A percentile compares a stretch with the other conserved stretches of the same genome.
phyloP scores from a whole-genome alignment of 2,329 filamentous ascomycete species.

The Grosmannia serpens region DNA sequence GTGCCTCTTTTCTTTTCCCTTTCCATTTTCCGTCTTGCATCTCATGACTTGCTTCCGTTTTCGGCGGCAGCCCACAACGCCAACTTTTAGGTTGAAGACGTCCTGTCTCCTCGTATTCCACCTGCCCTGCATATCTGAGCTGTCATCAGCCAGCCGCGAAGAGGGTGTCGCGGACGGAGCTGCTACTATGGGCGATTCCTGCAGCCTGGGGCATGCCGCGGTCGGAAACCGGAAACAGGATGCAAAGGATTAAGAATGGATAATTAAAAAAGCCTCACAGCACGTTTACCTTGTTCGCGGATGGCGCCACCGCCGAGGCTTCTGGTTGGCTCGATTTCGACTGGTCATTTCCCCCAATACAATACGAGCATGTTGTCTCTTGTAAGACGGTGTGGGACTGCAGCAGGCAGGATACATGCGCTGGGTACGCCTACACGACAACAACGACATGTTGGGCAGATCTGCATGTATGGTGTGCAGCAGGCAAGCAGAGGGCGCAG shows the following conservation, averaged over 20 bases:
- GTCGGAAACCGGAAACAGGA: neutral
- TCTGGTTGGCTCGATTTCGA: neutral
- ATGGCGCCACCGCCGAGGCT: neutral
- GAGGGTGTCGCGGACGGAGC: neutral
- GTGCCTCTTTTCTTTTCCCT: no score
- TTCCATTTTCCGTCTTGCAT: no score
- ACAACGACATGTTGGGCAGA: slow-evolving; percentile 5
- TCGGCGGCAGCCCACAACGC: no score
- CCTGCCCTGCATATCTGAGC: no score
- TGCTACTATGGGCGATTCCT: no score
- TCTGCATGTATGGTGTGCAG: slow-evolving; percentile 8
- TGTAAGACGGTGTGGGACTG: neutral
- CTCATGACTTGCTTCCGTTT: no score
- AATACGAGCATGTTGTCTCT: neutral
- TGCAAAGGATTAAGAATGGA: neutral
- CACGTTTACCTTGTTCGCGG: no score
- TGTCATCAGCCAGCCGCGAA: no score
- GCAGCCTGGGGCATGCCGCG: neutral
- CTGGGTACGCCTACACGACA: neutral
- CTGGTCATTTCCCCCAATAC: neutral
- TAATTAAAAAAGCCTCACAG: neutral
- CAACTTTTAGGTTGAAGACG: no score
- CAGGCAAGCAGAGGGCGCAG: neutral
- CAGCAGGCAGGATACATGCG: neutral
- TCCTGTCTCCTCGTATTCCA: no score